Evolutionary conservation across 2,329 filamentous ascomycete genomes (phyloP).

Genomic region (Pseudocercospora musae): DNA sequence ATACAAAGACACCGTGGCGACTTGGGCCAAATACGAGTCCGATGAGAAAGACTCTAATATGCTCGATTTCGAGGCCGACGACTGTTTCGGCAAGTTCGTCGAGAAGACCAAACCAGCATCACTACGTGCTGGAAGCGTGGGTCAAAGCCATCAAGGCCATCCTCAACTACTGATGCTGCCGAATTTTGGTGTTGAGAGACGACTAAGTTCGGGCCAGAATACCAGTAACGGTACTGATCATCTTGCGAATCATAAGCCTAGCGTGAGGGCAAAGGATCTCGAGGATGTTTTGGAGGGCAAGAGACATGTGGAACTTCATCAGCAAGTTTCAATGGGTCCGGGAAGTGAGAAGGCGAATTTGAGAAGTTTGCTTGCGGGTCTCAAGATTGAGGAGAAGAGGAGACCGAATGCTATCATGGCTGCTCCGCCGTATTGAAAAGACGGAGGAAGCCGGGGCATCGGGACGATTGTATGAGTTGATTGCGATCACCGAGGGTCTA

Average conservation of each 20-base stretch:
- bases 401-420: slow-evolving; percentile 10
- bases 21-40: slow-evolving; percentile 61
- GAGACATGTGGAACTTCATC: slow-evolving; percentile 13
- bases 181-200: slow-evolving; percentile 18
- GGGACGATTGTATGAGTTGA: too few relatives aligned
- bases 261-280: slow-evolving; percentile 21
- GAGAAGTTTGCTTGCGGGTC: slow-evolving; percentile 9
- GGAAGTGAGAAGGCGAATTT: slow-evolving; percentile 6
- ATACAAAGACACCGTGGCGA: slow-evolving; percentile 77
- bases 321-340: not conserved
- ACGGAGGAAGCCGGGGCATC: too few relatives aligned
- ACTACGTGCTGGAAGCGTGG: slow-evolving; percentile 17
- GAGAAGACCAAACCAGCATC: slow-evolving; percentile 22
- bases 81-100: slow-evolving; percentile 23
- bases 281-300: slow-evolving; percentile 24
- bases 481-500: too few relatives aligned
- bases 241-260: slow-evolving; percentile 6
- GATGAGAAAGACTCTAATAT: slow-evolving; percentile 29
- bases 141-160: slow-evolving; percentile 23
- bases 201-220: slow-evolving; percentile 21
- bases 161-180: slow-evolving; percentile 25
- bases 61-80: slow-evolving; percentile 26
- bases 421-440: slow-evolving; percentile 14
- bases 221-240: slow-evolving; percentile 11
- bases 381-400: slow-evolving; percentile 12